Evolutionary conservation across 768 basidiomycete genomes (phyloP), one percentile per base, ranked within the genome.

Genomic region (Trametopsis cervina): DNA sequence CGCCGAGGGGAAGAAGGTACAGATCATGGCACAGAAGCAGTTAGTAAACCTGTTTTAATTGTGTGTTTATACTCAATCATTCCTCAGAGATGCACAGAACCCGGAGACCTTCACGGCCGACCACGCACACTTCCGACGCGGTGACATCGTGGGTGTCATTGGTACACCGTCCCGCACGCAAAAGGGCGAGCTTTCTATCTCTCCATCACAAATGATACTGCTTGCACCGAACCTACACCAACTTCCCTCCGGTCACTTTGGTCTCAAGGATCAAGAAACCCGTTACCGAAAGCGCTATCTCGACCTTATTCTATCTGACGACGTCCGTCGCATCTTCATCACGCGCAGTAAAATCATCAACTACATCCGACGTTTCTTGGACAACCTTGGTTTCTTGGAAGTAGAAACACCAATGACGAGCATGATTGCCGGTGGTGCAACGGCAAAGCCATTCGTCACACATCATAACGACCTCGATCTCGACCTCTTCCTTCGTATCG

Each of bases 381-480:
- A 96, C 64, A 69, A 75, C 56, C 79, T 86, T 18, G 96, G 95
- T 38, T 99, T 99, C 76, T 81, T 98, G 67, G 96, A 99, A 69
- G 94, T 98, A 53, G 95, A 99, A 69, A 99, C 96, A 1, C 96
- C 96, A 4, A 96, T 99, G 76, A 99, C 89, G 69, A 93, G 86
- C 60, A 79, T 96, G 73, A 79, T 89, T 56, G 96, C 96, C 1
- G 96, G 96, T 22, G 96, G 96, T 47, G 96, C 96, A 12, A 97
- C 93, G 1, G 96, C 96, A 58, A 98, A 97, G 76, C 96, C 96
- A 2, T 99, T 99, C 72, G 63, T 99, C 64, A 99, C 95, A 0
- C 96, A 97, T 65, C 96, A 99, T 71, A 99, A 99, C 71, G 95
- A 98, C 64, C 87, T 99, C 53, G 76, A 90, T 66, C 83, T 98